Evolutionary conservation across 768 basidiomycete species (phyloP).

Genomic region (Pilatotrama ljubarskyi): DNA sequence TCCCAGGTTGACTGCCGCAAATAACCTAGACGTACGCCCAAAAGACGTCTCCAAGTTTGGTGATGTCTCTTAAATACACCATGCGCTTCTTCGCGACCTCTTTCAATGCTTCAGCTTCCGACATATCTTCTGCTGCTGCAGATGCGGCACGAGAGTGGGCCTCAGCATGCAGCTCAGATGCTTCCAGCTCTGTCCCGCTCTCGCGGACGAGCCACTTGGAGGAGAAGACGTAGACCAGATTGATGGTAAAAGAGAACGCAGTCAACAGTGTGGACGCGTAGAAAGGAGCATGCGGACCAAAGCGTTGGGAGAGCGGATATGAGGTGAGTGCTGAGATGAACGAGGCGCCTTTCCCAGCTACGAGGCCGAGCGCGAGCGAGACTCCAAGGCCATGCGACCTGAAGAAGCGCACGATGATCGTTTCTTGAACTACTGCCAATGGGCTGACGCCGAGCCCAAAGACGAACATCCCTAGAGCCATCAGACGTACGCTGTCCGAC

Average conservation of each 20-base stretch:
- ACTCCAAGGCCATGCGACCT: conserved; percentile 71
- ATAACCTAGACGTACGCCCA: conserved; percentile 57
- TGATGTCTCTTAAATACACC: conserved; percentile 60
- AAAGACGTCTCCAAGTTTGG: conserved; percentile 71
- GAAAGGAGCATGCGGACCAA: conserved; percentile 74
- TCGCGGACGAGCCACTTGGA: conserved; percentile 65
- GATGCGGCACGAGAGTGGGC: conserved; percentile 34
- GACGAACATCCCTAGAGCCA: conserved; percentile 75
- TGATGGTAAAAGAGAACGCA: conserved; percentile 64
- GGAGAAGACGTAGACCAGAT: conserved; percentile 62
- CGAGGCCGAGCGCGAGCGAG: conserved; percentile 80
- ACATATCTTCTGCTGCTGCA: conserved; percentile 35
- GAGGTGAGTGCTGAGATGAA: conserved; percentile 76
- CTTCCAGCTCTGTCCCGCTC: conserved; percentile 64
- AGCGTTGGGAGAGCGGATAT: conserved; percentile 70
- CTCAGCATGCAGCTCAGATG: conserved; percentile 58
- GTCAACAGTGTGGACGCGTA: conserved; percentile 66
- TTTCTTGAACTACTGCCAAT: conserved; percentile 80
- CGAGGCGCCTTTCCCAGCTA: conserved; percentile 77
- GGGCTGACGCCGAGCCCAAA: conserved; percentile 82
- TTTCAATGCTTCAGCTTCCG: conserved; percentile 62
- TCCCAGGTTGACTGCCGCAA: background rate
- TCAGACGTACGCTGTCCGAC: conserved; percentile 57
- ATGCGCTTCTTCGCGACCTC: conserved; percentile 65
- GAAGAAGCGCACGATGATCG: conserved; percentile 83